Base-by-base conservation (phyloP, 441 rosid genomes). In the Theobroma grandiflorum region DNA sequence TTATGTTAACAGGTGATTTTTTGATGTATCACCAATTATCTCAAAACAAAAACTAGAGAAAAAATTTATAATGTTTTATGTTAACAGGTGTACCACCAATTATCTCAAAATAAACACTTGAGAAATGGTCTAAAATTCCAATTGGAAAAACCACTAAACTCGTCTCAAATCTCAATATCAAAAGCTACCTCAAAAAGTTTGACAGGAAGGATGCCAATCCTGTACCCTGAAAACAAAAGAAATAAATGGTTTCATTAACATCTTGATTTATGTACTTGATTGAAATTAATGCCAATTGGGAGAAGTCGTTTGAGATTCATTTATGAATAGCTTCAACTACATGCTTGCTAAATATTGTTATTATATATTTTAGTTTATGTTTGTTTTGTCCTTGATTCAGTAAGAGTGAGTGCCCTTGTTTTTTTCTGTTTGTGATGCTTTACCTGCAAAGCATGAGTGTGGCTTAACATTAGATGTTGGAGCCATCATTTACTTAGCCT, bases 371-470 rank as follows among this genome's bases (percentile, higher is more conserved):
- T 57, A 57, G 61, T 20, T 57, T 57, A n/a, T 57, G 22, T 18
- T n/a, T 4, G 59, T 26, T 18, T 55, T 55, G 15, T 52, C n/a
- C n/a, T 52, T 52, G n/a, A n/a, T 8, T 4, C 20, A 7, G 9
- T 57, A 43, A 22, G 18, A 43, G 31, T 26, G 18, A 10, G 16
- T 20, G n/a, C 31, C 40, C 57, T 47, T 49, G 53, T 35, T 69
- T 45, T 69, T 45, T 69, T 45, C 20, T 69, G 14, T 69, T 69
- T 14, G 37, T 47, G 72, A 68, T 68, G 16, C 37, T 68, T 22
- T 43, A 11, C n/a, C 11, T 26, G 6, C 12, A 26, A 47, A 47
- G 47, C 74, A 69, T 4, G 74, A 69, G 26, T 3, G 12, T 69
- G 6, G 57, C 57, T 69, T 40, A 26, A 47, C 74, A 69, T 69